phyloP scores from a whole-genome alignment of 2,329 filamentous ascomycete genomes.

The Arthroderma sp. region DNA sequence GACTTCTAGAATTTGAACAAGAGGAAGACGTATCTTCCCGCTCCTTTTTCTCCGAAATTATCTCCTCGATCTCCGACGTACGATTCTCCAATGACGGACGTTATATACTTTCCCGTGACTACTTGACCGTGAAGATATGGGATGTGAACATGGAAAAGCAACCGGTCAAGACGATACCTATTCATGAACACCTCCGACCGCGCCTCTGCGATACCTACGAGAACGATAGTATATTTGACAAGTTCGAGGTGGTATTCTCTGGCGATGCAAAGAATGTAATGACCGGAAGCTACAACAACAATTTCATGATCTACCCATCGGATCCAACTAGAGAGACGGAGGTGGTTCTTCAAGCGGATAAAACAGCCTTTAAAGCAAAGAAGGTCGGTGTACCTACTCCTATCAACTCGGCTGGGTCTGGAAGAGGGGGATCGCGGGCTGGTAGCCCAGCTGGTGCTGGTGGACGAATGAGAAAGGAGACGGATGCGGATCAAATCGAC shows the following conservation, averaged over 20 bases:
- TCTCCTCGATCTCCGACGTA: conserved; percentile 97
- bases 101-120: conserved; percentile 95
- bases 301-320: conserved; percentile 99
- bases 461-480: conserved; percentile 96
- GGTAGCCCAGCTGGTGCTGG: conserved; percentile 79
- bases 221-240: conserved; percentile 99
- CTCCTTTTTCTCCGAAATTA: conserved; percentile 99
- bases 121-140: conserved; percentile 98
- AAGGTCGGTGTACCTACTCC: conserved; percentile 96
- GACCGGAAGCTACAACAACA: conserved; percentile 99
- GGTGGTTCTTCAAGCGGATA: conserved; percentile 93
- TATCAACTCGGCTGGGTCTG: conserved; percentile 66
- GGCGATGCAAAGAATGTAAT: conserved; percentile 98
- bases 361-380: conserved; percentile 99
- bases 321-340: conserved; percentile 94
- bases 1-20: conserved; percentile 76
- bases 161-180: conserved; percentile 95
- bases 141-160: conserved; percentile 98
- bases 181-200: conserved; percentile 90
- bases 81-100: conserved; percentile 92
- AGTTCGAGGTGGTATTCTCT: conserved; percentile 98
- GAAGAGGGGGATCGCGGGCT: conserved; percentile 79
- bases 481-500: conserved; percentile 97
- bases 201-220: conserved; percentile 96
- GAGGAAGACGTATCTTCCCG: conserved; percentile 94